Conservation (phyloP, 169 alveolate genomes). For the Eimeria necatrix region DNA sequence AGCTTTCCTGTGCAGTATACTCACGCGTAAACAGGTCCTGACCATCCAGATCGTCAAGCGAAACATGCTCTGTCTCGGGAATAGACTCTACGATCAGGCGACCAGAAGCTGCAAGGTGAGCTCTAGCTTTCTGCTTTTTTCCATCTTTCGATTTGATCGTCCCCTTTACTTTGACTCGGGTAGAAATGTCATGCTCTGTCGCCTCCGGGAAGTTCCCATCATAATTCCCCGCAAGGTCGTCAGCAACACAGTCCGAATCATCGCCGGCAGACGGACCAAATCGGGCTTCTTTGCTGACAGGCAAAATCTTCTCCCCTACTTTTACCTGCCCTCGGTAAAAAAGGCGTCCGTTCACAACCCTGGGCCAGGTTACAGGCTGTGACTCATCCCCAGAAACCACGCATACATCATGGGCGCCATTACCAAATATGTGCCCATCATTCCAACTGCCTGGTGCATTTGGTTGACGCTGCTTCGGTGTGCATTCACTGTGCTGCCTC, state of each 20-base stretch:
- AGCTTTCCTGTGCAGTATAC: not conserved
- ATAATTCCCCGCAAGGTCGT: slow-evolving; percentile 13
- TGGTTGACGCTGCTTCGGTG: slow-evolving; percentile 9
- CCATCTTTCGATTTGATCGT: not conserved
- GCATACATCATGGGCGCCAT: not conserved
- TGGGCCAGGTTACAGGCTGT: slow-evolving; percentile 4
- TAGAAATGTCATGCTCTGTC: slow-evolving; percentile 12
- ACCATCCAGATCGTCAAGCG: not conserved
- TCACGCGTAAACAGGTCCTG: slow-evolving; percentile 64
- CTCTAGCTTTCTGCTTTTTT: not conserved
- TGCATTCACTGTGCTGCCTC: not conserved
- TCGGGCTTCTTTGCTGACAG: slow-evolving; percentile 24
- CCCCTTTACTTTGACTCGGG: slow-evolving; percentile 8
- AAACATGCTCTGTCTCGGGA: not conserved
- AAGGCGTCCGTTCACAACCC: slow-evolving; percentile 57
- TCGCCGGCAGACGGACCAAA: not conserved
- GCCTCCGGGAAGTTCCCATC: slow-evolving; percentile 62
- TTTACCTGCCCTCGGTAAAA: slow-evolving; percentile 46
- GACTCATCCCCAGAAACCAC: not conserved
- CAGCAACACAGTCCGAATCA: slow-evolving; percentile 19
- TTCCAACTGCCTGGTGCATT: not conserved
- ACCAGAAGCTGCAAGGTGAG: not conserved
- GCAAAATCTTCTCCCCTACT: not conserved
- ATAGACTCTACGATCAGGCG: slow-evolving; percentile 7
- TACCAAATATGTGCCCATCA: not conserved